Conservation (phyloP, 2,329 filamentous ascomycete genomes). For the Aciculosporium take region DNA sequence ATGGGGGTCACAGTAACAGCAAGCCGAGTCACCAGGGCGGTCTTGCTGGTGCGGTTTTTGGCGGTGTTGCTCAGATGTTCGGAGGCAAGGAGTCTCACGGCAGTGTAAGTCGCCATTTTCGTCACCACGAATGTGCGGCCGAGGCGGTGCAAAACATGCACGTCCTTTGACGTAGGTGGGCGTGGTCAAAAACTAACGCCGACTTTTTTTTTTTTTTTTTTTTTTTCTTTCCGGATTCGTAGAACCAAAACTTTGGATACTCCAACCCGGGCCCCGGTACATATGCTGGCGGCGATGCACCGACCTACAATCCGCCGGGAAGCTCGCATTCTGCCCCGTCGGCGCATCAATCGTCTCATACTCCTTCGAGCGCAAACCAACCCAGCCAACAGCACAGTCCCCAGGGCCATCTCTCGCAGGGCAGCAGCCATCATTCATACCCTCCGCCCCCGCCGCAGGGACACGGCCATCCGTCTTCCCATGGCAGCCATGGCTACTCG, state of each 20-base stretch:
- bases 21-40: constrained; percentile 28
- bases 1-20: constrained; percentile 29
- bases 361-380: constrained; percentile 14
- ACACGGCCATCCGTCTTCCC: constrained; percentile 9
- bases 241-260: constrained; percentile 49
- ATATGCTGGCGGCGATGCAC: constrained; percentile 49
- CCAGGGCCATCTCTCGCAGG: constrained; percentile 9
- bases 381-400: constrained; percentile 15
- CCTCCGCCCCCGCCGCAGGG: constrained; percentile 9
- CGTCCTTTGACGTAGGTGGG: not conserved
- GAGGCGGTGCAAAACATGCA: not conserved
- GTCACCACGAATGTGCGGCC: not conserved
- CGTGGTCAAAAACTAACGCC: constrained; percentile 6
- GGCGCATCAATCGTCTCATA: constrained; percentile 11
- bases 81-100: constrained; percentile 28
- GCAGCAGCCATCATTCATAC: constrained; percentile 12
- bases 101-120: constrained; percentile 4
- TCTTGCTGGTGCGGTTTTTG: constrained; percentile 39
- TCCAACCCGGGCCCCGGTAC: constrained; percentile 38
- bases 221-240: not conserved
- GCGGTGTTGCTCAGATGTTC: constrained; percentile 39
- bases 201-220: not conserved
- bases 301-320: constrained; percentile 27
- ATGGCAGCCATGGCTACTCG: constrained; percentile 11
- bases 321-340: constrained; percentile 15